Percentiles rank a stretch among this genome's conserved stretches.
Conservation (phyloP, 2,329 filamentous ascomycete genomes). For the Arthrobotrys sinensis region DNA sequence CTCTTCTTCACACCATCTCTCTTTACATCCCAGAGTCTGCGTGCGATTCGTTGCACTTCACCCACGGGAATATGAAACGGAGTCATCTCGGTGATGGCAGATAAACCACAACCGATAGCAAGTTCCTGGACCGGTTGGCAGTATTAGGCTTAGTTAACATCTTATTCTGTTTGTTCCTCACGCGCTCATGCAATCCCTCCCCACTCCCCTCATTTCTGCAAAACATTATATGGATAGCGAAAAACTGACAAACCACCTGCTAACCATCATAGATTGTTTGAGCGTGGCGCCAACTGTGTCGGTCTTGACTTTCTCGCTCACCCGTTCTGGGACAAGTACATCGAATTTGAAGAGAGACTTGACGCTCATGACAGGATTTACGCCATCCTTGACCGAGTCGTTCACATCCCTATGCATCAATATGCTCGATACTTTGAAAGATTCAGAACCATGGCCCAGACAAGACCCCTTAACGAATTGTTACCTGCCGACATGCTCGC, state of each 20-base stretch:
- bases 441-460: conserved; percentile 83
- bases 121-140: conserved; percentile 56
- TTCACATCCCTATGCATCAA: conserved; percentile 93
- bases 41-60: conserved; percentile 56
- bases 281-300: conserved; percentile 86
- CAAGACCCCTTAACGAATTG: conserved; percentile 80
- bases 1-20: conserved; percentile 48
- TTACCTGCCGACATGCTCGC: conserved; percentile 78
- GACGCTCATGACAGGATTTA: conserved; percentile 89
- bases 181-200: conserved; percentile 70
- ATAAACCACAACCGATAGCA: conserved; percentile 57
- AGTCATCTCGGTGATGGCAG: conserved; percentile 54
- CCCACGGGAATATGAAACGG: conserved; percentile 51
- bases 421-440: conserved; percentile 95
- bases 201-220: conserved; percentile 65
- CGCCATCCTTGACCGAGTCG: conserved; percentile 83
- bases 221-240: conserved; percentile 52
- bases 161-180: conserved; percentile 72
- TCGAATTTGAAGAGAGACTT: conserved; percentile 94
- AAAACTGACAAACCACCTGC: conserved; percentile 67
- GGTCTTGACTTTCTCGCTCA: conserved; percentile 94
- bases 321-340: conserved; percentile 98
- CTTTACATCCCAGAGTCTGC: conserved; percentile 47
- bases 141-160: conserved; percentile 67
- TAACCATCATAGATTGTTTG: conserved; percentile 80